phyloP scores from a whole-genome alignment of 169 alveolate genomes.

The Eimeria acervulina region DNA sequence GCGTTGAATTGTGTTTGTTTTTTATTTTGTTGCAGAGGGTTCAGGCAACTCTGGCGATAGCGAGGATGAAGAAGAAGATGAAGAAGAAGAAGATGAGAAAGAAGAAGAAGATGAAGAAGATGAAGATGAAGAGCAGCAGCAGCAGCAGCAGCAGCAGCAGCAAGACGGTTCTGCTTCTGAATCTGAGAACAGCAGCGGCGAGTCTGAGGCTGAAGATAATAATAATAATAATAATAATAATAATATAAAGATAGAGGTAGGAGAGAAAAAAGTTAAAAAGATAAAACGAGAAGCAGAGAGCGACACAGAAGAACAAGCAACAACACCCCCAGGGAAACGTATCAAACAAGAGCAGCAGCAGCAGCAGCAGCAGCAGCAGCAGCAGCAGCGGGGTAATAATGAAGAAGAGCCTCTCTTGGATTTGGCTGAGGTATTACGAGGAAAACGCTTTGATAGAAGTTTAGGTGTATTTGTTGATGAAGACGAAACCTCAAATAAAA shows the following conservation, averaged over 20 bases:
- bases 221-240: conserved; percentile 71
- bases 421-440: not conserved
- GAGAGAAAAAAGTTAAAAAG: not conserved
- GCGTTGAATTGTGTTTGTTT: not conserved
- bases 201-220: conserved; percentile 85
- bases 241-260: not conserved
- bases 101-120: conserved; percentile 51
- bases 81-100: conserved; percentile 34
- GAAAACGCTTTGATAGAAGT: conserved; percentile 13
- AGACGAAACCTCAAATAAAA: not conserved
- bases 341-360: conserved; percentile 23
- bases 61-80: conserved; percentile 27
- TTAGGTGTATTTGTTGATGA: conserved; percentile 2
- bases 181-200: conserved; percentile 68
- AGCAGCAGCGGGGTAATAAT: not conserved
- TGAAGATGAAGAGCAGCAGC: conserved; percentile 64
- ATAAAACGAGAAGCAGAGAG: not conserved
- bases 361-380: conserved; percentile 15
- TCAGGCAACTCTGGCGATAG: not conserved
- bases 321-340: not conserved
- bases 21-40: not conserved
- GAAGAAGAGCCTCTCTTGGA: not conserved
- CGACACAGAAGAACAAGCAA: not conserved
- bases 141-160: conserved; percentile 30
- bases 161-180: not conserved